These are phyloP conservation scores for Paecilomyces variotii DNA, from an alignment of 2,329 filamentous ascomycete genomes.

Conservation along the genomic window DNA sequence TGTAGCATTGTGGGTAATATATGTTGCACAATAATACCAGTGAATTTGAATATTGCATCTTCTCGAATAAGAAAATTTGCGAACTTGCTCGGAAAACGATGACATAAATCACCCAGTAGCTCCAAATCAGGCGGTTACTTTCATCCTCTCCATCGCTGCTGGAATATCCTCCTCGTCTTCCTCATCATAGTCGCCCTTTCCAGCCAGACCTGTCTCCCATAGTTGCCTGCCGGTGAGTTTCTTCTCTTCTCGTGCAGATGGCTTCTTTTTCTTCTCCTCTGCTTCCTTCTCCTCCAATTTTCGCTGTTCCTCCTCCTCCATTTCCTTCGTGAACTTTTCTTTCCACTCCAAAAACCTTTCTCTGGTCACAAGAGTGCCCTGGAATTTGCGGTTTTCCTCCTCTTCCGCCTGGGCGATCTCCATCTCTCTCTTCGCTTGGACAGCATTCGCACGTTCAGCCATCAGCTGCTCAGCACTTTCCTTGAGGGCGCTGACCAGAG, in stretches of 20 bases:
- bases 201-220: slow-evolving; percentile 66
- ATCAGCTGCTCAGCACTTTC: slow-evolving; percentile 85
- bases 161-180: slow-evolving; percentile 58
- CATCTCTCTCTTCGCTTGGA: slow-evolving; percentile 45
- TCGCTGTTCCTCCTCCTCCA: slow-evolving; percentile 61
- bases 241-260: slow-evolving; percentile 55
- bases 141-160: slow-evolving; percentile 60
- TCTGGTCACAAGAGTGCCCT: slow-evolving; percentile 78
- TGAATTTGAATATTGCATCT: background rate
- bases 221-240: slow-evolving; percentile 66
- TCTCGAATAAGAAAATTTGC: background rate
- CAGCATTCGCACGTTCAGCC: slow-evolving; percentile 60
- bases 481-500: slow-evolving; percentile 77
- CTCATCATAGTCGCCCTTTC: slow-evolving; percentile 58
- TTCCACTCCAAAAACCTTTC: slow-evolving; percentile 83
- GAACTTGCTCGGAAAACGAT: background rate
- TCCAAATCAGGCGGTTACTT: slow-evolving; percentile 50
- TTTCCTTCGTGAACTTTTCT: slow-evolving; percentile 67
- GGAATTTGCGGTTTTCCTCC: slow-evolving; percentile 94
- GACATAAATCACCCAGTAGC: background rate
- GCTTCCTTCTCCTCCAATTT: slow-evolving; percentile 67
- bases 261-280: slow-evolving; percentile 72
- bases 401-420: slow-evolving; percentile 59
- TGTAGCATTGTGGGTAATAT: background rate
- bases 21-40: background rate